phyloP scores from a whole-genome alignment of 805 yeast species.

The Grigorovia jiainica region DNA sequence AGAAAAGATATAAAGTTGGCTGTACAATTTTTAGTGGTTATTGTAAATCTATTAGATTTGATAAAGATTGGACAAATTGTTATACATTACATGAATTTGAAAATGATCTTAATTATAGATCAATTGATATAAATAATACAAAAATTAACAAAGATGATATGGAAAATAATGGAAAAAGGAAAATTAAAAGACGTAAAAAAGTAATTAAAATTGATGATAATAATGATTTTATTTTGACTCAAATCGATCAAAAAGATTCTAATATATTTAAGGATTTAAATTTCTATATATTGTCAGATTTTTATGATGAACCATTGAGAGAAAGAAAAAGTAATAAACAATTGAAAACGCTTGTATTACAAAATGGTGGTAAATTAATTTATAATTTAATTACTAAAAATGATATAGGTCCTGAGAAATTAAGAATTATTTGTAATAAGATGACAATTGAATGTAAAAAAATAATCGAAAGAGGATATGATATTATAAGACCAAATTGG shows the following conservation, averaged over 20 bases:
- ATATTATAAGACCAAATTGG: slow-evolving; percentile 64
- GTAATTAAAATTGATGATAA: slow-evolving; percentile 11
- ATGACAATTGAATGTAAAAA: slow-evolving; percentile 32
- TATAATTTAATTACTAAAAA: slow-evolving; percentile 25
- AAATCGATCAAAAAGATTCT: slow-evolving; percentile 12
- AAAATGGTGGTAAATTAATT: slow-evolving; percentile 43
- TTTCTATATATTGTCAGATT: slow-evolving; percentile 50
- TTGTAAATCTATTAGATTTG: slow-evolving; percentile 56
- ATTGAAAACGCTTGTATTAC: slow-evolving; percentile 31
- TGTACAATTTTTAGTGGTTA: slow-evolving; percentile 71
- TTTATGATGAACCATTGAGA: slow-evolving; percentile 12
- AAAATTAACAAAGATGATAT: not conserved
- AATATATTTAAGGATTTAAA: slow-evolving; percentile 36
- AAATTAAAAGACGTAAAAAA: no score
- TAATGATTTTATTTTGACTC: not conserved
- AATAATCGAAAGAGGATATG: slow-evolving; percentile 40
- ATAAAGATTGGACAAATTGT: slow-evolving; percentile 51
- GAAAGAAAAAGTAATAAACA: slow-evolving; percentile 27
- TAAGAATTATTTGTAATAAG: slow-evolving; percentile 32
- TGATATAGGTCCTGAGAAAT: slow-evolving; percentile 6
- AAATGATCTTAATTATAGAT: not conserved
- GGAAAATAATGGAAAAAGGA: slow-evolving; percentile 26
- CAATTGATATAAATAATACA: not conserved
- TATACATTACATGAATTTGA: slow-evolving; percentile 44
- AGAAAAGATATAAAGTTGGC: slow-evolving; percentile 47